Base-by-base conservation (phyloP, 306 rosid species). In the Medicago lupulina region DNA sequence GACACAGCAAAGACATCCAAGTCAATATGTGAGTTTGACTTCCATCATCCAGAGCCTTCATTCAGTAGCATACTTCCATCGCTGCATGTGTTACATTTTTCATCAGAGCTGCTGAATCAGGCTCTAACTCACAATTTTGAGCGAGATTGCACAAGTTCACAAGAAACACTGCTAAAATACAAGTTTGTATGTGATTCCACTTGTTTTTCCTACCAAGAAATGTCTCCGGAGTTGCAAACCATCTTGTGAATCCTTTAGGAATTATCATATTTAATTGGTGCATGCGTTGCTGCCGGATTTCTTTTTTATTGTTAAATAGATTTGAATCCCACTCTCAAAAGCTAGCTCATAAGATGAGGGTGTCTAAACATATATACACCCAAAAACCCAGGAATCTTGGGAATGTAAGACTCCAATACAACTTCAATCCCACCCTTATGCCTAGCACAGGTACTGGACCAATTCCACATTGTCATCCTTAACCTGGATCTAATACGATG, bases 171-270 rank as follows among this genome's bases (percentile, higher is more conserved):
- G 40, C 43, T 31, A 14, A 60, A 28, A 61, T 2, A 58, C 16
- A 36, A 58, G 36, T 58, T 58, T 58, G 64, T 23, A 31, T 61
- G 18, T 61, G 43, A 31, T 61, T 61, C 43, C 6, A 61, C 18
- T 31, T 31, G 67, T 28, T 61, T 60, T 61, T 61, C 41, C 7
- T 61, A 61, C 41, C 67, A 31, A 61, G 21, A 25, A 14, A 61
- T 61, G 43, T 61, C 67, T 61, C 34, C 7, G 8, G 17, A 14
- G 41, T 61, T 31, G 18, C 18, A 31, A 13, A 31, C 18, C 18
- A 15, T 61, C 67, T 14, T 61, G 15, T 64, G 60, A 58, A 71
- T 40, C 46, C 68, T 76, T 76, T 18, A 12, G 73, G 40, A 47
- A 38, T 31, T 66, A 47, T 19, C 53, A 46, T 75, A 31, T 51